A percentile compares a stretch with the other conserved stretches of the same genome.
These are phyloP conservation scores for Rhazya stricta DNA, from an alignment of 257 asterid species.

Conservation along the genomic window DNA sequence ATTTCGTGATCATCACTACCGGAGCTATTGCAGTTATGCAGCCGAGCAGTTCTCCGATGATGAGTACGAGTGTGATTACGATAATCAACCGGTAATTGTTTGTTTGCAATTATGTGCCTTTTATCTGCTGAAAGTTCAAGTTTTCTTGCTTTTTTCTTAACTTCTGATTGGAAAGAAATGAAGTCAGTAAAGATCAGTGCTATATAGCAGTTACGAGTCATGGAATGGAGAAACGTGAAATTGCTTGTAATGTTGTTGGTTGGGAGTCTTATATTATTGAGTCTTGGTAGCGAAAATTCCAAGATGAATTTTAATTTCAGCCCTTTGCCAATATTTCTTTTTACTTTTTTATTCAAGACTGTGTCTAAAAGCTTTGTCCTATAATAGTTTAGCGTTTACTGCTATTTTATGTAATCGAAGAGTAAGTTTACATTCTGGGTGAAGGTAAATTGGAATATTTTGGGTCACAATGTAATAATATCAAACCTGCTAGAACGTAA, in stretches of 20 bases:
- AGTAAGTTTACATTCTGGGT: background rate
- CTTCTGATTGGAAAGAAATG: background rate
- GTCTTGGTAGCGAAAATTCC: background rate
- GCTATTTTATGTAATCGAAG: background rate
- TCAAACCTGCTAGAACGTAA: background rate
- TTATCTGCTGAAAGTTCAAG: background rate
- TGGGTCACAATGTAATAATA: background rate
- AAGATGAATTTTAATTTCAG: background rate
- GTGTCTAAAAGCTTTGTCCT: background rate
- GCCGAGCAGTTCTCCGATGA: constrained; percentile 91
- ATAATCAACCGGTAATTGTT: constrained; percentile 61
- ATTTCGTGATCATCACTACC: constrained; percentile 15
- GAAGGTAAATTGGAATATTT: background rate
- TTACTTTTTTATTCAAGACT: background rate
- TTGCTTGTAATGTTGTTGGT: background rate
- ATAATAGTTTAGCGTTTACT: background rate
- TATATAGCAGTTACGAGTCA: background rate
- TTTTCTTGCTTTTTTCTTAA: background rate
- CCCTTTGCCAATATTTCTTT: background rate
- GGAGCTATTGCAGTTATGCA: constrained; percentile 53
- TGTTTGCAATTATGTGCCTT: background rate
- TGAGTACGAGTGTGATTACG: constrained; percentile 92
- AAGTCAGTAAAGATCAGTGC: background rate
- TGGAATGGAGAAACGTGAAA: background rate
- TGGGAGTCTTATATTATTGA: background rate